Base-by-base conservation (phyloP, 257 asterid genomes). In the Echium plantagineum region DNA sequence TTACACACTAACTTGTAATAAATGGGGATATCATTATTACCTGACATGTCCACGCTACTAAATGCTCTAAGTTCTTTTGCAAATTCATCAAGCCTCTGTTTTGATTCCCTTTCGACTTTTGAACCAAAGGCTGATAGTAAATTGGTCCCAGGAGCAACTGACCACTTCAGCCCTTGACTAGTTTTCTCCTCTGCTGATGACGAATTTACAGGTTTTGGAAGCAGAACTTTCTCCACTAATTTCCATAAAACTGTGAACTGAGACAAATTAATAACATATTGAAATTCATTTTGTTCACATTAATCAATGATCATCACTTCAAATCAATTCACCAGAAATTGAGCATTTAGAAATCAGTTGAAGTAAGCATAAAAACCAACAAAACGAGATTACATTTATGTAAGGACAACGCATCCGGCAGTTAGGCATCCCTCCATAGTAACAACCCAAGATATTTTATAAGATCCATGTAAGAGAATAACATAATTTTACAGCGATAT, bases 191-290 rank as follows among this genome's bases (percentile, higher is more conserved):
- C 94, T 63, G 79, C 85, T 12, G 79, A 65, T 17, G 66, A 63
- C 21, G 94, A 61, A 61, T 67, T 81, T 1, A 77, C 57, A 5
- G 79, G 84, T 62, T 83, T 89, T 28, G 96, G 90, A 57, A 75
- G 68, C 59, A 84, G 78, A 55, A 89, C 63, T 73, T 86, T 86
- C 77, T 78, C 96, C 76, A 84, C 86, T 81, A 93, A 65, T 79
- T 93, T 93, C 97, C 99, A 89, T 60, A 93, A 35, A 83, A 93
- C 99, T 93, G 97, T 80, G 75, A 81, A 76, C 90, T 85, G 91
- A 81, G 58, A 77, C 60, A 80, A 65, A 68, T 93, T 82, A 93
- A 95, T 83, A 63, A 65, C 76, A 72, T 75, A 42, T 74, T 67
- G 72, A 82, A 77, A 72, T 62, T 63, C 65, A 15, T 57, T 57